These are phyloP conservation scores for Carex scoparia DNA, from an alignment of 176 grass and related monocot genomes.

Conservation along the genomic window DNA sequence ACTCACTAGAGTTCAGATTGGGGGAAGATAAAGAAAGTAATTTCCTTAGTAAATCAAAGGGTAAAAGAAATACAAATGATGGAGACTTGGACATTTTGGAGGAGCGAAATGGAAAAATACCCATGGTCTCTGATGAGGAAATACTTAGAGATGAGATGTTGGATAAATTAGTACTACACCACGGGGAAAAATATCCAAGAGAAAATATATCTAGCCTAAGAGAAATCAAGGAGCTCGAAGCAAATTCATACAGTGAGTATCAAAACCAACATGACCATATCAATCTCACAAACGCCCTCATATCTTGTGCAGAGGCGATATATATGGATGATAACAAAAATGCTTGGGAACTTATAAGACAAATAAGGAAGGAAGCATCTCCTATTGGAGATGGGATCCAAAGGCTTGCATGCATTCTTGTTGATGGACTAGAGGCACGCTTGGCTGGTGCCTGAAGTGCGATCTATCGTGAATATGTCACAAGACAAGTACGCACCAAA, in stretches of 20 bases:
- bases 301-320: slow-evolving; percentile 42
- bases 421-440: slow-evolving; percentile 50
- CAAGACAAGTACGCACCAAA: slow-evolving; percentile 5
- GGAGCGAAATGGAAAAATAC: slow-evolving; percentile 35
- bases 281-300: slow-evolving; percentile 42
- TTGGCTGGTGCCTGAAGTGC: slow-evolving; percentile 39
- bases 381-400: slow-evolving; percentile 43
- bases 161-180: slow-evolving; percentile 40
- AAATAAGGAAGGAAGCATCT: slow-evolving; percentile 47
- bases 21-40: neutral
- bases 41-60: neutral
- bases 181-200: neutral
- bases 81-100: slow-evolving; percentile 24
- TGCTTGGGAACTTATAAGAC: slow-evolving; percentile 33
- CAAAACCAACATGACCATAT: slow-evolving; percentile 13
- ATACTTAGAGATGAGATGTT: slow-evolving; percentile 39
- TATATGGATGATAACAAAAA: slow-evolving; percentile 16
- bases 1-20: neutral
- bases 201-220: slow-evolving; percentile 33
- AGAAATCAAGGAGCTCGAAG: slow-evolving; percentile 16
- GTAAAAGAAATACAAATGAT: slow-evolving; percentile 11
- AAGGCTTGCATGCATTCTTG: slow-evolving; percentile 47
- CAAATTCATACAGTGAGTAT: slow-evolving; percentile 9
- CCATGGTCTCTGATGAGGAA: slow-evolving; percentile 25
- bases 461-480: slow-evolving; percentile 24